These are phyloP conservation scores for Pezizomycotina sp. DNA, from an alignment of 2,329 filamentous ascomycete genomes.

Conservation along the genomic window DNA sequence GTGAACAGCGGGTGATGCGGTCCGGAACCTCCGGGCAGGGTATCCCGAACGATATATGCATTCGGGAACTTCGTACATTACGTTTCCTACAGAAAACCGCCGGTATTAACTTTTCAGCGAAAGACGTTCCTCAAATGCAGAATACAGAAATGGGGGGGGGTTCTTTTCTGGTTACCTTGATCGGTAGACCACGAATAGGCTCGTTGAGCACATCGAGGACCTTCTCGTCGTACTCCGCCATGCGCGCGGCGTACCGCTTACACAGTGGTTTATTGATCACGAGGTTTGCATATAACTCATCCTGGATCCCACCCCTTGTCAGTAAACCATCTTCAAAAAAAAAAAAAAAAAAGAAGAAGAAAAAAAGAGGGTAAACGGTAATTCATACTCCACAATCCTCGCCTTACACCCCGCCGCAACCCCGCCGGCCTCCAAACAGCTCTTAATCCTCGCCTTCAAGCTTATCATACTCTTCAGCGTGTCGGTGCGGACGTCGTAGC, in stretches of 20 bases:
- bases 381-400: constrained; percentile 28
- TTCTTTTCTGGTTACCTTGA: no score
- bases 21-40: no score
- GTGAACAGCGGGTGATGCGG: no score
- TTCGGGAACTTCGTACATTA: no score
- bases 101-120: no score
- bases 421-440: constrained; percentile 30
- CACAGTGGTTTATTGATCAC: constrained; percentile 34
- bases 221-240: constrained; percentile 30
- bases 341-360: not conserved
- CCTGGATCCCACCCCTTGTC: no score
- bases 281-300: constrained; percentile 37
- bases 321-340: constrained; percentile 27
- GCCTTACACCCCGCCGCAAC: constrained; percentile 29
- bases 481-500: constrained; percentile 30
- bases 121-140: no score
- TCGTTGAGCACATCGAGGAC: no score
- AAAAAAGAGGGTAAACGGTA: not conserved
- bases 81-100: no score
- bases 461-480: constrained; percentile 26
- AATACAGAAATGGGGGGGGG: no score
- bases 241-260: constrained; percentile 32
- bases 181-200: no score
- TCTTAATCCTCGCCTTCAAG: constrained; percentile 27
- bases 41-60: no score